Base-by-base conservation (phyloP, 768 basidiomycete species). In the Lactifluus piperatus region DNA sequence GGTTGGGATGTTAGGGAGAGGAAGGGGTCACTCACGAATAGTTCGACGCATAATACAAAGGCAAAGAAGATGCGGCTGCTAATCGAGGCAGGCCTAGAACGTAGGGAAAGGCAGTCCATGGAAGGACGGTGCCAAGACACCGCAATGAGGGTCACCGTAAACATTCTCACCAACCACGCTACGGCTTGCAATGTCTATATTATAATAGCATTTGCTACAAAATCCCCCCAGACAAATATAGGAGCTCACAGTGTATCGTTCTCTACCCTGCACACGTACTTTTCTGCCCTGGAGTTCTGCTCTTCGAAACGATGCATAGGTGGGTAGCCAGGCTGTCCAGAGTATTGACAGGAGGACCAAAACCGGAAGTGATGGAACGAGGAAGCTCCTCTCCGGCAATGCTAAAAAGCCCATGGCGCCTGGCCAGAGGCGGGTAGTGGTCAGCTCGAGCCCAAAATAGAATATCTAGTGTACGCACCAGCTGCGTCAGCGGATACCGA, bases 301-400 rank as follows among this genome's bases (percentile, higher is more conserved):
- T 63, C 74, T 78, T 63, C 78, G 77, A 54, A 81, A 73, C 10
- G 79, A 74, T 24, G 78, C 71, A 70, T 91, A 92, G 20, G 87
- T 88, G 13, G 91, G 92, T 68, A 95, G 84, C 93, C 93, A 95
- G 1, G 79, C 82, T 0, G 83, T 83, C 86, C 92, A 94, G 6
- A 86, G 66, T 16, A 93, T 67, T 20, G 91, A 91, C 16, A 81
- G 11, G 0, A 84, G 45, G 29, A 76, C 71, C 20, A 88, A 45
- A 4, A 75, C 29, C 2, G 88, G 83, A 51, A 86, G 72, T 5
- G 68, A 61, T 10, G 79, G 41, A 9, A 46, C 20, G 16, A 63
- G 1, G 1, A 6, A 3, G 13, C 29, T 26, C 7, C 48, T 44
- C 27, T 41, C 46, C 1, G 56, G n/a, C 11, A 44, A 52, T 14